Percentiles rank a stretch among this genome's conserved stretches.
Conservation (phyloP, 805 yeast species). For the Pichia cephalocereana region DNA sequence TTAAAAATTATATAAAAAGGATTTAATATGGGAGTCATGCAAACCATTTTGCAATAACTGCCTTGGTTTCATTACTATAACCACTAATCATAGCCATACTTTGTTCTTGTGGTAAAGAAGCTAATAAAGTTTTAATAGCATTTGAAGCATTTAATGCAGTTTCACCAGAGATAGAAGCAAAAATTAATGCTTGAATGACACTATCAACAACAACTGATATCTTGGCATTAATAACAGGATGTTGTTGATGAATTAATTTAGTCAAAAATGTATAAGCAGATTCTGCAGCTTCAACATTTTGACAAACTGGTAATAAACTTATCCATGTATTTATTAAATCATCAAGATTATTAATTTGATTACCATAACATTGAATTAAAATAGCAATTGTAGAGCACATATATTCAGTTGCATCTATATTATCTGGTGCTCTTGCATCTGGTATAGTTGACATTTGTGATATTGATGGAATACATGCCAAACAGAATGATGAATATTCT, state of each 20-base stretch:
- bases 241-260: slow-evolving; percentile 59
- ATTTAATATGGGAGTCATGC: slow-evolving; percentile 5
- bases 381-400: slow-evolving; percentile 78
- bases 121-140: slow-evolving; percentile 55
- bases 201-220: slow-evolving; percentile 55
- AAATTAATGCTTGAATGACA: slow-evolving; percentile 67
- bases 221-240: slow-evolving; percentile 44
- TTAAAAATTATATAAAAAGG: neutral
- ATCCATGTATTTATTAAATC: slow-evolving; percentile 70
- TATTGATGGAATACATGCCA: slow-evolving; percentile 67
- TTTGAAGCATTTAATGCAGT: slow-evolving; percentile 58
- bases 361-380: slow-evolving; percentile 58
- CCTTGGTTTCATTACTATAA: slow-evolving; percentile 53
- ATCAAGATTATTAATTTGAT: slow-evolving; percentile 49
- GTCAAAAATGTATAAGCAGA: slow-evolving; percentile 69
- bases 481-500: slow-evolving; percentile 49
- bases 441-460: slow-evolving; percentile 65
- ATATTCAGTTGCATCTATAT: slow-evolving; percentile 79
- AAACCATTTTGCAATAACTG: slow-evolving; percentile 34
- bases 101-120: slow-evolving; percentile 57
- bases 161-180: slow-evolving; percentile 57
- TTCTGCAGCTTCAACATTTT: slow-evolving; percentile 84
- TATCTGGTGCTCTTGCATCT: slow-evolving; percentile 79
- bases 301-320: slow-evolving; percentile 67
- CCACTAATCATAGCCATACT: slow-evolving; percentile 56